A percentile compares a stretch with the other conserved stretches of the same genome.
phyloP scores from a whole-genome alignment of 345 rosid species.

The Aethionema arabicum region DNA sequence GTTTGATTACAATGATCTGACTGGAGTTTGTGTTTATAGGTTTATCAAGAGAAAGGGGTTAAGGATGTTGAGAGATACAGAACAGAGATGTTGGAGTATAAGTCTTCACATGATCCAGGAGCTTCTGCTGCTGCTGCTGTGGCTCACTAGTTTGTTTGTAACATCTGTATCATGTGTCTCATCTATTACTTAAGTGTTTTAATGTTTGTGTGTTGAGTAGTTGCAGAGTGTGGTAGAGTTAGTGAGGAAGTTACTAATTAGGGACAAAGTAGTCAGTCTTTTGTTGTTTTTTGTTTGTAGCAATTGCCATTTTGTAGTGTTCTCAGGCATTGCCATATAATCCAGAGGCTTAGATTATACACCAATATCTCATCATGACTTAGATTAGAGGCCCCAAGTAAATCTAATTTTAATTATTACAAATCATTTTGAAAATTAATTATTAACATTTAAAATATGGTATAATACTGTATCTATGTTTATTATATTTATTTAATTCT shows the following conservation, averaged over 20 bases:
- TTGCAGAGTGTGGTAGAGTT: conserved; percentile 21
- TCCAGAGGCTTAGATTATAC: not conserved
- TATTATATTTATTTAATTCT: no score
- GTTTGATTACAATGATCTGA: not conserved
- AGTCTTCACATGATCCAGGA: conserved; percentile 50
- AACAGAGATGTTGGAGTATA: conserved; percentile 65
- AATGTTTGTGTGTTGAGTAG: conserved; percentile 14
- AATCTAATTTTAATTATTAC: no score
- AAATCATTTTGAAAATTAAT: no score
- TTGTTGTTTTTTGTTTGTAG: not conserved
- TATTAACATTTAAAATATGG: no score
- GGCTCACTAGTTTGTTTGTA: conserved; percentile 30
- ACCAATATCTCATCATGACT: no score
- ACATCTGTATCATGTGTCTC: conserved; percentile 14
- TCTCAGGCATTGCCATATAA: conserved; percentile 4
- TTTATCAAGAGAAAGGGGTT: conserved; percentile 68
- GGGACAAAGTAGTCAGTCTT: not conserved
- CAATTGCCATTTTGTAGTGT: conserved; percentile 6
- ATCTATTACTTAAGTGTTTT: not conserved
- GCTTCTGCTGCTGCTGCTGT: conserved; percentile 54
- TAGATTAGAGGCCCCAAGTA: no score
- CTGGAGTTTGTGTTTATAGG: conserved; percentile 36
- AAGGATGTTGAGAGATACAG: conserved; percentile 74
- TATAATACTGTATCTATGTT: no score
- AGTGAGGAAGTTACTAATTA: conserved; percentile 27